Evolutionary conservation across 2,329 filamentous ascomycete species (phyloP).

Genomic region (Pezicula radicicola): DNA sequence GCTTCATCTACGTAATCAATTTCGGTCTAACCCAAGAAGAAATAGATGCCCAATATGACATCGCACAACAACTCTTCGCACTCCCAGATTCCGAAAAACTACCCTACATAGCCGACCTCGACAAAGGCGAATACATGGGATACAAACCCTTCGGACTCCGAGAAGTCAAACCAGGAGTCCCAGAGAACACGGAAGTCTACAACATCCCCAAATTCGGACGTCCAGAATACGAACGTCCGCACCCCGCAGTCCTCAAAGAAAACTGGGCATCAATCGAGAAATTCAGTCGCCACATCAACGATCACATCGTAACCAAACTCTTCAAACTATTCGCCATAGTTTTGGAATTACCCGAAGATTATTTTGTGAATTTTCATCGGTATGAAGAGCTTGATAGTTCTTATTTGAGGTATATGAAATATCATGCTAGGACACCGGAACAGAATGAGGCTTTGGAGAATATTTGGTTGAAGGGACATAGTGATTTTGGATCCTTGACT

Average conservation of each 20-base stretch:
- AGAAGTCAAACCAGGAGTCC: constrained; percentile 5
- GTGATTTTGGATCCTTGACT: constrained; percentile 32
- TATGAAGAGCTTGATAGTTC: constrained; percentile 54
- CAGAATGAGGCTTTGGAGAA: constrained; percentile 41
- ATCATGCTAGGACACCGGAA: constrained; percentile 43
- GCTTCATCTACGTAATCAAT: constrained; percentile 59
- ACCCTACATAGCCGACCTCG: constrained; percentile 45
- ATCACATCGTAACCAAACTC: constrained; percentile 52
- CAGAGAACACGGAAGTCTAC: constrained; percentile 50
- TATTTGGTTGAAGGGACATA: constrained; percentile 43
- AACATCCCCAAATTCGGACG: constrained; percentile 53
- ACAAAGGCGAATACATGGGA: constrained; percentile 51
- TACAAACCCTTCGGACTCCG: constrained; percentile 36
- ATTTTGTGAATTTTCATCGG: constrained; percentile 49
- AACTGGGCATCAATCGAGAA: constrained; percentile 50
- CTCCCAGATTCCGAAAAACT: constrained; percentile 55
- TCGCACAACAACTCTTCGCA: constrained; percentile 54
- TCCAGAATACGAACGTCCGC: constrained; percentile 36
- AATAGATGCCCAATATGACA: constrained; percentile 55
- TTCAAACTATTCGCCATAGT: constrained; percentile 59
- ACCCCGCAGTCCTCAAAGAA: constrained; percentile 43
- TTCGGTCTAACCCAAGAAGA: constrained; percentile 56
- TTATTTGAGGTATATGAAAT: constrained; percentile 59
- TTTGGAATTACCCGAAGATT: constrained; percentile 55
- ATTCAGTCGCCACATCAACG: constrained; percentile 38